Evolutionary conservation across 805 yeast species (phyloP), one percentile per base, ranked within the genome.

Genomic region (Metschnikowia kunwiensis): DNA sequence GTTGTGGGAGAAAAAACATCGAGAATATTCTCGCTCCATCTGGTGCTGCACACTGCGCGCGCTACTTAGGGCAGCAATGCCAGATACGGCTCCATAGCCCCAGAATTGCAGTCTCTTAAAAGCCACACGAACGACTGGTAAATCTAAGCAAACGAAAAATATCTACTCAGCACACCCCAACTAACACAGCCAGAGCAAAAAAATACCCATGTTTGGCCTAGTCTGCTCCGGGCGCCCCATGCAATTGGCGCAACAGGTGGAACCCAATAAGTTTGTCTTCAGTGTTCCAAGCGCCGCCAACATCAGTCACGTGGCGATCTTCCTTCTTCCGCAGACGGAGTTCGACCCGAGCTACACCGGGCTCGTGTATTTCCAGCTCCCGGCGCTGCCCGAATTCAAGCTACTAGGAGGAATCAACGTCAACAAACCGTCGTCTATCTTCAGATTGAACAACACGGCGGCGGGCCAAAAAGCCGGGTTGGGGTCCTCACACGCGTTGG

Each of bases 351-450:
- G 74, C 30, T 82, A 70, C 49, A 78, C 91, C 1, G 97, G 97
- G 0, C 71, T 91, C 27, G 86, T 93, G 2, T 93, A 83, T 59
- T 91, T 87, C 61, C 96, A 91, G 56, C 63, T 89, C 34, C 88
- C 89, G 10, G 67, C 72, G 7, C 62, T 70, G 33, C 72, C 68
- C 15, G 73, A 82, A 20, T 85, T 82, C 59, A 75, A 74, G 46
- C 65, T 86, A 10, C 68, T 82, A 38, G 91, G 91, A 3, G 79
- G 79, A 9, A 53, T 83, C 18, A 73, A 75, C 29, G 61, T 70
- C 0, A 63, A 60, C 24, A 93, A 91, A 56, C 97, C 94, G 24
- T 85, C 95, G 40, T 96, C 97, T 0, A 93, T 93, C 3, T 93
- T 85, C 68, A 83, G 82, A 53, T 74, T 91, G 40, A 86, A 80